A percentile compares a stretch with the other conserved stretches of the same genome.
These are phyloP conservation scores for Vickermania ingenoplastis DNA, from an alignment of 208 protist genomes.

Conservation along the genomic window DNA sequence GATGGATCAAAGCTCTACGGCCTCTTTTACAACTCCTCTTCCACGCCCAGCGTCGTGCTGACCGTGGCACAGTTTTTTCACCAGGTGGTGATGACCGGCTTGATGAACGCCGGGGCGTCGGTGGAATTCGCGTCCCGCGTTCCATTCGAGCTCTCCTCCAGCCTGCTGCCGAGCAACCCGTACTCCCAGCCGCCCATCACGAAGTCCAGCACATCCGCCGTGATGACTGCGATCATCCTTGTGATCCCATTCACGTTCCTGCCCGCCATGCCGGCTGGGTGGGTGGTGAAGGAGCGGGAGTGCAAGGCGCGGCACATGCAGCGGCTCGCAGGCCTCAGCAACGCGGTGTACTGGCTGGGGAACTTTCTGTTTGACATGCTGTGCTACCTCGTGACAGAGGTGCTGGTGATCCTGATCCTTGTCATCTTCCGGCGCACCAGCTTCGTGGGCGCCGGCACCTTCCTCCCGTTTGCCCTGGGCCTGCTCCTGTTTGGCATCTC, in stretches of 20 bases:
- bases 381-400: constrained; percentile 33
- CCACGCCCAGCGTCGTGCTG: constrained; percentile 28
- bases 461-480: constrained; percentile 23
- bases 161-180: constrained; percentile 19
- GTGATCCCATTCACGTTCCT: constrained; percentile 65
- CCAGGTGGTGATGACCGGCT: constrained; percentile 28
- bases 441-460: constrained; percentile 23
- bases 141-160: constrained; percentile 3
- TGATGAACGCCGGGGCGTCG: too few relatives aligned
- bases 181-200: constrained; percentile 9
- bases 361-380: constrained; percentile 59
- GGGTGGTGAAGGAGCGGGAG: too few relatives aligned
- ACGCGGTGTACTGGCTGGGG: constrained; percentile 44
- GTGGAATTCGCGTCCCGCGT: constrained; percentile 53
- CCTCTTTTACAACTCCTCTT: constrained; percentile 48
- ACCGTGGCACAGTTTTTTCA: constrained; percentile 19
- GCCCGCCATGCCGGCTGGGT: constrained; percentile 44
- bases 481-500: constrained; percentile 44
- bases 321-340: too few relatives aligned
- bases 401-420: constrained; percentile 35
- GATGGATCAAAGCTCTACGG: neutral
- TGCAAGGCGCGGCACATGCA: too few relatives aligned
- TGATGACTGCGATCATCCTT: constrained; percentile 37
- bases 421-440: constrained; percentile 29
- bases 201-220: constrained; percentile 16